These are phyloP conservation scores for Berkeleyomyces basicola DNA, from an alignment of 2,329 filamentous ascomycete genomes.

Conservation along the genomic window DNA sequence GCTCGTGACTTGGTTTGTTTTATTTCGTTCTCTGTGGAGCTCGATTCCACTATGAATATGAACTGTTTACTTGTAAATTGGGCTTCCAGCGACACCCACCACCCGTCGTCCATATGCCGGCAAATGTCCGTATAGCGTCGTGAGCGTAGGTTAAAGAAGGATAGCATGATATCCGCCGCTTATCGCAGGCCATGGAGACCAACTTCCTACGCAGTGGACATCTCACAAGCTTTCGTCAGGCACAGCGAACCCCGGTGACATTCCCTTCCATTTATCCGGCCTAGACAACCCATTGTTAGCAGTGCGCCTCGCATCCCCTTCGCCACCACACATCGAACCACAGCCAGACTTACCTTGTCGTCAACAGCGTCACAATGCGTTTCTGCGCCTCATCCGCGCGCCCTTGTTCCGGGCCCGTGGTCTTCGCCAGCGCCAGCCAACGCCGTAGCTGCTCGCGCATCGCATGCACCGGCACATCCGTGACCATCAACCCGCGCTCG, in stretches of 20 bases:
- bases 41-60: background rate
- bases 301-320: background rate
- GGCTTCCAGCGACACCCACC: background rate
- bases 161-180: background rate
- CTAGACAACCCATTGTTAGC: background rate
- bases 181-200: no score
- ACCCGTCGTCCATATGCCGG: background rate
- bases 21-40: background rate
- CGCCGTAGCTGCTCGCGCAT: constrained; percentile 30
- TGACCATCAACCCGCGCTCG: constrained; percentile 47
- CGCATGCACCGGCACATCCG: constrained; percentile 39
- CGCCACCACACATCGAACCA: background rate
- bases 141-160: background rate
- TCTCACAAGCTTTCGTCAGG: background rate
- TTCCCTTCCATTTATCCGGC: background rate
- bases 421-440: constrained; percentile 32
- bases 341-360: constrained; percentile 24
- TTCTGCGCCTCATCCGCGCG: constrained; percentile 21
- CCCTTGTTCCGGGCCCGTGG: constrained; percentile 17
- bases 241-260: constrained; percentile 2
- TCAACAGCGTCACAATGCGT: constrained; percentile 25
- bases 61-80: background rate
- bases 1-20: background rate
- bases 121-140: background rate
- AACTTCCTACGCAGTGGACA: no score